Percentiles rank a stretch among this genome's conserved stretches.
phyloP scores from a whole-genome alignment of 2,329 filamentous ascomycete species.

The Elsinoe perseae region DNA sequence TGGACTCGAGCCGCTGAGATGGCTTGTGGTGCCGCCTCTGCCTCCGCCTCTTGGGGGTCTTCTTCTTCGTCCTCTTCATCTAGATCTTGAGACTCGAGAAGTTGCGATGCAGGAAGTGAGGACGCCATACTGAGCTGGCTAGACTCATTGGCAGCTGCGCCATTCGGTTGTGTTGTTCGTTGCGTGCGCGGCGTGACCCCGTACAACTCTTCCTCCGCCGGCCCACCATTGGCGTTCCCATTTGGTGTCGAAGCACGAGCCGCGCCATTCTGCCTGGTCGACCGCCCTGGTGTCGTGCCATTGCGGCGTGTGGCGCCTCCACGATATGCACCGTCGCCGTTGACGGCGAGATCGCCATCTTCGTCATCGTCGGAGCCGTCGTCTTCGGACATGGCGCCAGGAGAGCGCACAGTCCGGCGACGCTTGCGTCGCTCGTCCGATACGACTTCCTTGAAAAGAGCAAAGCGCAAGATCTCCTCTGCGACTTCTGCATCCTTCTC shows the following conservation, averaged over 20 bases:
- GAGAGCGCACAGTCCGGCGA: slow-evolving; percentile 60
- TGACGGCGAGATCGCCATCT: slow-evolving; percentile 51
- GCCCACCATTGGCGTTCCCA: slow-evolving; percentile 24
- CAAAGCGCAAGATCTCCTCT: slow-evolving; percentile 84
- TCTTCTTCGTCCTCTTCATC: slow-evolving; percentile 25
- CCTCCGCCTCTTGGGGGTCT: slow-evolving; percentile 32
- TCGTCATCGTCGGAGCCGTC: slow-evolving; percentile 50
- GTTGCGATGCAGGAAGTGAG: slow-evolving; percentile 68
- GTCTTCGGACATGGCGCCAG: slow-evolving; percentile 47
- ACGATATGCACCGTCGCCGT: slow-evolving; percentile 26
- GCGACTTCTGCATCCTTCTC: slow-evolving; percentile 81
- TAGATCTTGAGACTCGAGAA: slow-evolving; percentile 47
- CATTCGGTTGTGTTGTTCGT: slow-evolving; percentile 31
- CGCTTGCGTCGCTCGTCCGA: slow-evolving; percentile 72
- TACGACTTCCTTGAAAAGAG: slow-evolving; percentile 92
- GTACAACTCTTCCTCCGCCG: slow-evolving; percentile 48
- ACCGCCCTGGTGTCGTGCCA: slow-evolving; percentile 21
- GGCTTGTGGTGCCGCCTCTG: slow-evolving; percentile 36
- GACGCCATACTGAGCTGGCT: slow-evolving; percentile 68
- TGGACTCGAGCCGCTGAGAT: slow-evolving; percentile 58
- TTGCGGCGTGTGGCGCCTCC: slow-evolving; percentile 21
- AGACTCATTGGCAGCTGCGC: slow-evolving; percentile 36
- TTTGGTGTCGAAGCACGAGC: slow-evolving; percentile 21
- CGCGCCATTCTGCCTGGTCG: slow-evolving; percentile 21
- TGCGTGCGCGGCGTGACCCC: slow-evolving; percentile 43